Evolutionary conservation across 2,329 filamentous ascomycete genomes (phyloP).

Genomic region (Eutypella sp.): DNA sequence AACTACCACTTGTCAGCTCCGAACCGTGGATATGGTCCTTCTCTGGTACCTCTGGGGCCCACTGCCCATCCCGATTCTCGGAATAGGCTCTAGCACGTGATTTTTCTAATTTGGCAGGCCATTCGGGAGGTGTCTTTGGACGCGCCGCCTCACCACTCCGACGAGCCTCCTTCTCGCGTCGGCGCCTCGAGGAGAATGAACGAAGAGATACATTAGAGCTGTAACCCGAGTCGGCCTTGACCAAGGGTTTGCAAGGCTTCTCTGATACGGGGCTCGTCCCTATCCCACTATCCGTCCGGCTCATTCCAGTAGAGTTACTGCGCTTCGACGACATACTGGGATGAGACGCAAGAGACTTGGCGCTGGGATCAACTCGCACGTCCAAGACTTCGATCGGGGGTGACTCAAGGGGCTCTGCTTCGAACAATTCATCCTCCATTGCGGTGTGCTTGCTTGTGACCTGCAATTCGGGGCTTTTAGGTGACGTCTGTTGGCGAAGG

Average conservation of each 20-base stretch:
- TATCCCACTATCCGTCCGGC: slow-evolving; percentile 45
- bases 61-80: slow-evolving; percentile 12
- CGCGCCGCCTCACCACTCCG: slow-evolving; percentile 7
- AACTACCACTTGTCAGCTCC: slow-evolving; percentile 4
- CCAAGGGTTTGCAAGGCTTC: slow-evolving; percentile 38
- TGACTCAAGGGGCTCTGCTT: slow-evolving; percentile 30
- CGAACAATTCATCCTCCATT: slow-evolving; percentile 44
- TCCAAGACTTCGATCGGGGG: slow-evolving; percentile 19
- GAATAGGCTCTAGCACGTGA: background rate
- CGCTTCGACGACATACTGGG: slow-evolving; percentile 13
- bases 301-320: slow-evolving; percentile 20
- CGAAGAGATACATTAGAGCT: slow-evolving; percentile 55
- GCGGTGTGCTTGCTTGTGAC: slow-evolving; percentile 45
- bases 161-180: slow-evolving; percentile 19
- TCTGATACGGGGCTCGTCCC: slow-evolving; percentile 41
- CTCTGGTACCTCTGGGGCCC: slow-evolving; percentile 30
- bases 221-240: slow-evolving; percentile 58
- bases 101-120: no score
- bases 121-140: background rate
- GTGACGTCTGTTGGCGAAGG: background rate
- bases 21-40: slow-evolving; percentile 24
- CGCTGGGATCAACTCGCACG: slow-evolving; percentile 34
- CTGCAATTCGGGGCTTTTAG: slow-evolving; percentile 24
- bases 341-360: slow-evolving; percentile 31
- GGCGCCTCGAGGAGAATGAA: slow-evolving; percentile 38